Conservation (phyloP, 202 grass and related monocot species). For the Thinopyrum obtusiflorum region DNA sequence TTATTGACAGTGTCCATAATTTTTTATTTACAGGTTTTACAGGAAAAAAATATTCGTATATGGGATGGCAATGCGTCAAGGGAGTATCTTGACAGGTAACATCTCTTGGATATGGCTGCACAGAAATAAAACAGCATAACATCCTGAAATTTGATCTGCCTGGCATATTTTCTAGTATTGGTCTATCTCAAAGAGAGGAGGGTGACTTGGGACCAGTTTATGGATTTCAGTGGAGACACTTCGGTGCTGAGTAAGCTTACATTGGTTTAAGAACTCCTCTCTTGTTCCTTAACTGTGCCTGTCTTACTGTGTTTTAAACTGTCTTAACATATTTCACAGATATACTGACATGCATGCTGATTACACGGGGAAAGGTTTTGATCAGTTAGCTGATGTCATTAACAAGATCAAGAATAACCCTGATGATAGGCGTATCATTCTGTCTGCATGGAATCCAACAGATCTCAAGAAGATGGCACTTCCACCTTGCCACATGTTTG, state of each 20-base stretch:
- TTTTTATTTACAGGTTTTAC: conserved; percentile 53
- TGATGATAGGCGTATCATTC: conserved; percentile 75
- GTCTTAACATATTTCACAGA: conserved; percentile 35
- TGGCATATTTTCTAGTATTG: conserved; percentile 53
- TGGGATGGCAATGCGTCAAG: conserved; percentile 97
- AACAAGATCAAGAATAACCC: conserved; percentile 92
- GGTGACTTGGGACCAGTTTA: conserved; percentile 85
- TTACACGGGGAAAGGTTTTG: conserved; percentile 87
- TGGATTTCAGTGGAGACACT: conserved; percentile 94
- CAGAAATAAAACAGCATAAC: neutral
- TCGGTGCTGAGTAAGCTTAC: conserved; percentile 76
- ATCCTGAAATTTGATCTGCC: conserved; percentile 24
- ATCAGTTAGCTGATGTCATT: conserved; percentile 77
- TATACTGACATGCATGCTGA: conserved; percentile 88
- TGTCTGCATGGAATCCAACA: conserved; percentile 87
- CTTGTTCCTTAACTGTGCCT: neutral
- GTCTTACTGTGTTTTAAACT: neutral
- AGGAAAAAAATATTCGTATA: conserved; percentile 73
- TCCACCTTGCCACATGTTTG: conserved; percentile 92
- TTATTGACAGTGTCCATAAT: neutral
- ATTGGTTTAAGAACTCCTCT: neutral
- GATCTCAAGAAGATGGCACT: conserved; percentile 91
- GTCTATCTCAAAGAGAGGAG: conserved; percentile 69
- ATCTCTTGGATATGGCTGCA: neutral
- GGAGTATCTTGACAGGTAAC: conserved; percentile 90